phyloP scores from a whole-genome alignment of 2,329 filamentous ascomycete genomes.

The Dothistroma septosporum region DNA sequence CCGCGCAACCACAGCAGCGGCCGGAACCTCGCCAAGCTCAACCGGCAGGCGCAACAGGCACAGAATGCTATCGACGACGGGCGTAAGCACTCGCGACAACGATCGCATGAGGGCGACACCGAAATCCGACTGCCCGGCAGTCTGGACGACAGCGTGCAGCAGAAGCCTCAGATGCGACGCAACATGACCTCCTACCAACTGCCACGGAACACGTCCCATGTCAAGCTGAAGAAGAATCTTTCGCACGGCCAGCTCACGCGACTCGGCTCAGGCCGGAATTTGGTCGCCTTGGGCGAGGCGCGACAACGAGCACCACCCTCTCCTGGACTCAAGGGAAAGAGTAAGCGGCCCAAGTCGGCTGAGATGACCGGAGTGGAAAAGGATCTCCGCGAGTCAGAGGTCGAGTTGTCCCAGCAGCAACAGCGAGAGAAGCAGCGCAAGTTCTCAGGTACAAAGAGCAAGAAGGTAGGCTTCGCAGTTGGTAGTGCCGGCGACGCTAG shows the following conservation, averaged over 20 bases:
- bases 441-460: slow-evolving; percentile 14
- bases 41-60: slow-evolving; percentile 21
- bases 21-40: slow-evolving; percentile 31
- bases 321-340: slow-evolving; percentile 30
- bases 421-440: slow-evolving; percentile 15
- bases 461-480: slow-evolving; percentile 35
- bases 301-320: slow-evolving; percentile 25
- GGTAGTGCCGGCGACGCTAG: slow-evolving; percentile 27
- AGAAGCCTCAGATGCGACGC: slow-evolving; percentile 27
- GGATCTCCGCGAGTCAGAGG: slow-evolving; percentile 28
- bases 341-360: slow-evolving; percentile 31
- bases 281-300: slow-evolving; percentile 24
- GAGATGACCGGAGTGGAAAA: slow-evolving; percentile 28
- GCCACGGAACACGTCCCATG: slow-evolving; percentile 28
- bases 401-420: slow-evolving; percentile 24
- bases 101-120: slow-evolving; percentile 32
- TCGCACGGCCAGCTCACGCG: slow-evolving; percentile 46
- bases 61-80: slow-evolving; percentile 20
- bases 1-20: slow-evolving; percentile 33
- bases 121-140: slow-evolving; percentile 35
- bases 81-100: slow-evolving; percentile 26
- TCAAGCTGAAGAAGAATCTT: slow-evolving; percentile 38
- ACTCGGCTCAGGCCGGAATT: slow-evolving; percentile 38
- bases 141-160: slow-evolving; percentile 25
- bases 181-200: slow-evolving; percentile 33